Evolutionary conservation across 352 stramenopile genomes (phyloP).

Genomic region (Globisporangium camurandrum): DNA sequence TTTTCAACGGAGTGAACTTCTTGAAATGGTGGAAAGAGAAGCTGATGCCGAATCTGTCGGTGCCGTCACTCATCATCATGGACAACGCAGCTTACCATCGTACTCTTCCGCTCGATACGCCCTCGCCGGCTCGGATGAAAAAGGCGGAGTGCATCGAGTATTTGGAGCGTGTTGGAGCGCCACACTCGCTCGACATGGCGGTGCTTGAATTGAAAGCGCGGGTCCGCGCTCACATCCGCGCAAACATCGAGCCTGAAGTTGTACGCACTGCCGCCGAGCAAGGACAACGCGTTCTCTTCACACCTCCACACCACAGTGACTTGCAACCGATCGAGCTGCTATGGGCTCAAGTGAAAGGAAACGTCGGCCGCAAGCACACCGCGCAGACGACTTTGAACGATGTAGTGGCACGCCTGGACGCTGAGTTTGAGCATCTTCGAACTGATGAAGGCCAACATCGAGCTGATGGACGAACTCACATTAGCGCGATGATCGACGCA

Average conservation of each 20-base stretch:
- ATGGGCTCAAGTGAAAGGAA: not conserved
- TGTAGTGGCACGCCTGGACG: not conserved
- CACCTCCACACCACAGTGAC: not conserved
- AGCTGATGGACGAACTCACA: not conserved
- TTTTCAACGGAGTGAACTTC: conserved; percentile 1
- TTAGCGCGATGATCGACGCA: not conserved
- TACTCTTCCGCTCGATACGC: not conserved
- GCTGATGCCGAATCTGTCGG: not conserved
- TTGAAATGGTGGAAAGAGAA: not conserved
- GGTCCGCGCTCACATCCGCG: not conserved
- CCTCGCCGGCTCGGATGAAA: not conserved
- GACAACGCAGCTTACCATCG: not conserved
- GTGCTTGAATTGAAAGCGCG: not conserved
- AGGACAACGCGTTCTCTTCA: not conserved
- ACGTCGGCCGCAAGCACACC: not conserved
- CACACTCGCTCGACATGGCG: not conserved
- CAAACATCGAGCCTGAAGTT: not conserved
- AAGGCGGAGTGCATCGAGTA: not conserved
- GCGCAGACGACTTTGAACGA: not conserved
- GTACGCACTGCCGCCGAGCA: not conserved
- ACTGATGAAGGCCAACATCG: not conserved
- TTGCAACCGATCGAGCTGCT: not conserved
- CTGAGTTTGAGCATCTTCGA: not conserved
- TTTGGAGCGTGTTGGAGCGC: not conserved
- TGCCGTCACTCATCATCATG: conserved; percentile 1